phyloP scores from a whole-genome alignment of 2,329 filamentous ascomycete species.

The Sclerotinia spermophila region DNA sequence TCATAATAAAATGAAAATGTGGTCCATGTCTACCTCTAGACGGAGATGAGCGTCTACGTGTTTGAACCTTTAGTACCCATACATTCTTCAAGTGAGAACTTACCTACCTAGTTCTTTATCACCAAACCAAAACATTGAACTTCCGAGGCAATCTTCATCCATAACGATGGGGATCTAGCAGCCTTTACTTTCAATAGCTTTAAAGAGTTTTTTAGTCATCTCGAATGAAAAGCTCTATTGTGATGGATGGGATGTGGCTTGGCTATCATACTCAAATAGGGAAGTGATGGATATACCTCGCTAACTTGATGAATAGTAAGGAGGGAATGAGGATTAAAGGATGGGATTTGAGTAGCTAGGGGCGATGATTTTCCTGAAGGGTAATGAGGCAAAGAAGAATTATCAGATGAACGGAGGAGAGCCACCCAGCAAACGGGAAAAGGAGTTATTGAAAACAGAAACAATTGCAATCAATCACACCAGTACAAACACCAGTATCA shows the following conservation, averaged over 20 bases:
- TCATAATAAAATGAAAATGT: neutral
- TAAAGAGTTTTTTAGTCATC: no score
- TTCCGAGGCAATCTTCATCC: neutral
- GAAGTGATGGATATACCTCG: neutral
- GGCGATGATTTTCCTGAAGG: neutral
- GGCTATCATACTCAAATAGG: no score
- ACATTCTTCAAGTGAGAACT: neutral
- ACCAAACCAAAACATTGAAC: neutral
- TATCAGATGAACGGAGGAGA: neutral
- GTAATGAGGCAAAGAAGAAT: neutral
- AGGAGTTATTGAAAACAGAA: neutral
- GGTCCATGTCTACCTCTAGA: neutral
- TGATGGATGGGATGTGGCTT: no score
- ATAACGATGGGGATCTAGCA: neutral
- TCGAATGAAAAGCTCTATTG: no score
- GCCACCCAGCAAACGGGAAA: neutral
- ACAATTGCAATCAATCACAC: neutral
- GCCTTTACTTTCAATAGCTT: neutral
- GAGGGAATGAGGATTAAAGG: neutral
- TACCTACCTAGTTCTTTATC: no score
- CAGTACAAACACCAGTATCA: no score
- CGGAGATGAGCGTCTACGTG: neutral
- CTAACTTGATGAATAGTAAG: neutral
- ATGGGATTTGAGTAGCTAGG: no score
- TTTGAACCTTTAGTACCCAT: neutral